These are phyloP conservation scores for Solanum chmielewskii DNA, from an alignment of 257 asterid species.

Conservation along the genomic window DNA sequence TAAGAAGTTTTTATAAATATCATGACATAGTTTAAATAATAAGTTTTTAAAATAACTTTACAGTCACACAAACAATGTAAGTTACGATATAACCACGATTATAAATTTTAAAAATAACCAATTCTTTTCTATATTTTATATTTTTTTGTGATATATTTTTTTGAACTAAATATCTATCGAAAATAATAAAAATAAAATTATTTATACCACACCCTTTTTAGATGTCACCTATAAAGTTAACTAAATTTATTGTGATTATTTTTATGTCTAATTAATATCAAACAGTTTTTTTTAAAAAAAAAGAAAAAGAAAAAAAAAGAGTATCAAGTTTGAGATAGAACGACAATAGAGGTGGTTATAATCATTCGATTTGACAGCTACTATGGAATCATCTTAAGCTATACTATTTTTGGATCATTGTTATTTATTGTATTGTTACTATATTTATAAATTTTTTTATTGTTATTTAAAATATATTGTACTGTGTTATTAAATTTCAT, in stretches of 20 bases:
- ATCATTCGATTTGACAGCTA: background rate
- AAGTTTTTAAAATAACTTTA: background rate
- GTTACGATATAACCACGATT: background rate
- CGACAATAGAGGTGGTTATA: background rate
- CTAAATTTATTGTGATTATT: background rate
- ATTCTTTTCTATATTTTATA: background rate
- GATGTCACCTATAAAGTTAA: background rate
- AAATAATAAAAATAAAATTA: no score
- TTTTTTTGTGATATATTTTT: background rate
- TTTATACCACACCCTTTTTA: background rate
- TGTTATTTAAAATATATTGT: no score
- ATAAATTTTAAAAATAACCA: background rate
- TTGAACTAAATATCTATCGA: no score
- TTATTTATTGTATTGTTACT: no score
- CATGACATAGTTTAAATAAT: background rate
- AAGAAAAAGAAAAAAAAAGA: background rate
- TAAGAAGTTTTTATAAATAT: background rate
- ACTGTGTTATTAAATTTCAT: rapidly evolving
- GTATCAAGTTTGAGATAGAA: background rate
- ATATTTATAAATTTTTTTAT: no score
- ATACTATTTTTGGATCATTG: no score
- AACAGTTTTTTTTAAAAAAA: background rate
- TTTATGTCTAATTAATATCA: background rate
- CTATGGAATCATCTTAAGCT: background rate
- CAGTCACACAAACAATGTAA: rapidly evolving